Evolutionary conservation across 2,329 filamentous ascomycete species (phyloP).

Genomic region (Aspergillus sojae): DNA sequence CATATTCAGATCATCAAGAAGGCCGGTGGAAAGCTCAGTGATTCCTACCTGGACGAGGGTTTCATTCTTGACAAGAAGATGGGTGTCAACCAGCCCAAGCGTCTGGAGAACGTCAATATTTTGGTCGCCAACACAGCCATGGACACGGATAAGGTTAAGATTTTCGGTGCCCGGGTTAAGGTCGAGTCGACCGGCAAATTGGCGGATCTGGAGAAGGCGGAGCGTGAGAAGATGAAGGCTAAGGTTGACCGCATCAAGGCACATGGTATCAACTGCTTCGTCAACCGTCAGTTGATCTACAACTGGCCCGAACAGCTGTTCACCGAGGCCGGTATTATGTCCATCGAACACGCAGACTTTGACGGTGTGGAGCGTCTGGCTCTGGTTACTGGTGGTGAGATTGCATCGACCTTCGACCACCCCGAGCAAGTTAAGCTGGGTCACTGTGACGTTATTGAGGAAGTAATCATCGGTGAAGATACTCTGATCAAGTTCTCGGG

Average conservation of each 20-base stretch:
- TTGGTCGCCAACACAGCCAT: slow-evolving; percentile 97
- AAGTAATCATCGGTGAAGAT: slow-evolving; percentile 97
- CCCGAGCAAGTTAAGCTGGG: slow-evolving; percentile 96
- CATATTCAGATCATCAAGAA: slow-evolving; percentile 99
- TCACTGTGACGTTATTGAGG: slow-evolving; percentile 92
- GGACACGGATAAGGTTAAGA: slow-evolving; percentile 99
- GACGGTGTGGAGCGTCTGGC: slow-evolving; percentile 95
- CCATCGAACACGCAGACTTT: slow-evolving; percentile 98
- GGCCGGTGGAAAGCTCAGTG: slow-evolving; percentile 92
- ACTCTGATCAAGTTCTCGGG: slow-evolving; percentile 97
- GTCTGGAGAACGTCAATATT: slow-evolving; percentile 97
- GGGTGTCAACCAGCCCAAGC: slow-evolving; percentile 96
- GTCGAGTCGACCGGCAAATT: slow-evolving; percentile 95
- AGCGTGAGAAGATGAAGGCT: slow-evolving; percentile 98
- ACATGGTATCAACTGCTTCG: slow-evolving; percentile 99
- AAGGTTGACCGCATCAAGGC: slow-evolving; percentile 99
- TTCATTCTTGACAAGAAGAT: slow-evolving; percentile 99
- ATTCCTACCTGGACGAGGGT: slow-evolving; percentile 96
- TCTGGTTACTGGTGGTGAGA: slow-evolving; percentile 94
- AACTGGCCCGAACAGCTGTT: slow-evolving; percentile 99
- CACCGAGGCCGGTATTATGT: slow-evolving; percentile 95
- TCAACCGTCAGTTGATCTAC: slow-evolving; percentile 98
- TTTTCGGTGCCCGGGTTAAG: slow-evolving; percentile 96
- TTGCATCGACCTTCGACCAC: slow-evolving; percentile 96
- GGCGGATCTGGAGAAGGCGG: slow-evolving; percentile 96